Base-by-base conservation (phyloP, 306 rosid species). In the Rosa rugosa region DNA sequence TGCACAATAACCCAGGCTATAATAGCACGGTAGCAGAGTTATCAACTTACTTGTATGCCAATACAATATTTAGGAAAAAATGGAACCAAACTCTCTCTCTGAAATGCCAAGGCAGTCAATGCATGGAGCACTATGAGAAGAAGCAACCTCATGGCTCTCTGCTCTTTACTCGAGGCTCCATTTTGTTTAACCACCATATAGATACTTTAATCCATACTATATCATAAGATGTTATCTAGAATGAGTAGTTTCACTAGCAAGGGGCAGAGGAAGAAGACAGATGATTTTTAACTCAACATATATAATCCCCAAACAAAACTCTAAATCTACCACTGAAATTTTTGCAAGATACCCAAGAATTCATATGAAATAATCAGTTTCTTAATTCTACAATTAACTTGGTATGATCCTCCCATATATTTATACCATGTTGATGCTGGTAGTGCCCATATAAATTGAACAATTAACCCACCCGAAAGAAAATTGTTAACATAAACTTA, bases 111-210 rank as follows among this genome's bases (percentile, higher is more conserved):
- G 90, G 86, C 86, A 81, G 18, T 79, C 59, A 73, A 64, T 81
- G 67, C 75, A 47, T 27, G 88, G 93, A 90, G 91, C 93, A 53
- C 11, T 72, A 83, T 83, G 91, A 84, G 87, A 90, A 88, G 93
- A 84, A 73, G 85, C 88, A 81, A 80, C 84, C 79, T 65, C 20
- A 65, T 76, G 80, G 80, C 72, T 82, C 82, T 70, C 73, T 71
- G 78, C 87, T 83, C 94, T 87, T 82, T 92, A 87, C 85, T 85
- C 80, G 92, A 87, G 41, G 85, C 91, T 88, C 86, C 89, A 79
- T 40, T 59, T 62, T 42, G 62, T 12, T 47, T 14, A 49, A 27
- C 27, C 27, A 18, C 45, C 31, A 18, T 11, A 53, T 5, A n/a
- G 51, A 23, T 56, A 16, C 70, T 34, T 65, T 31, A 56, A 16